Evolutionary conservation across 2,329 filamentous ascomycete genomes (phyloP).

Genomic region (Chlorencoelia australis): DNA sequence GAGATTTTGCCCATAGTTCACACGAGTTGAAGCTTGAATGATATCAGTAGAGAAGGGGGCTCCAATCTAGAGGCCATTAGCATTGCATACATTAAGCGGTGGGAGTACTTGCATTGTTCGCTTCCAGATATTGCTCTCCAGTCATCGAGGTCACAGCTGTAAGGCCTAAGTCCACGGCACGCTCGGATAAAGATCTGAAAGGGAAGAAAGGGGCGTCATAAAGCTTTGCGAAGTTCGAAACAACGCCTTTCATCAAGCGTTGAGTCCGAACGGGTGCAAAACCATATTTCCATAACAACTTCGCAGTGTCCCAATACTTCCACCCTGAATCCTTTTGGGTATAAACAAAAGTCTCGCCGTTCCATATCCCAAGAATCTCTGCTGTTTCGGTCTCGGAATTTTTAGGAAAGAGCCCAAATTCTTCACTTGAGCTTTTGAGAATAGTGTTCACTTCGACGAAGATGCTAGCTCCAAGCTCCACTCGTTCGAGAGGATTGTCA

Average conservation of each 20-base stretch:
- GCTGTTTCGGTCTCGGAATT: slow-evolving; percentile 34
- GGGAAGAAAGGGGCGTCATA: slow-evolving; percentile 80
- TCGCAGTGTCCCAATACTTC: slow-evolving; percentile 71
- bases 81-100: no score
- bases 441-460: slow-evolving; percentile 82
- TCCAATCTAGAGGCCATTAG: slow-evolving; percentile 40
- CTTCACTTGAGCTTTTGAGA: slow-evolving; percentile 59
- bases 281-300: slow-evolving; percentile 80
- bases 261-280: slow-evolving; percentile 64
- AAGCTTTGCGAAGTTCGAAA: slow-evolving; percentile 66
- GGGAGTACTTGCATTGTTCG: slow-evolving; percentile 42
- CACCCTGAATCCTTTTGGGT: slow-evolving; percentile 47
- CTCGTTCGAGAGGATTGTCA: slow-evolving; percentile 51
- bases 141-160: slow-evolving; percentile 56
- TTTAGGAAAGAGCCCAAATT: slow-evolving; percentile 55
- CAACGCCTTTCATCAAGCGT: slow-evolving; percentile 58
- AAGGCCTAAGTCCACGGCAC: slow-evolving; percentile 58
- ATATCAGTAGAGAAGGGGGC: slow-evolving; percentile 65
- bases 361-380: slow-evolving; percentile 67
- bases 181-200: slow-evolving; percentile 64
- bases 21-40: slow-evolving; percentile 80
- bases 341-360: slow-evolving; percentile 67
- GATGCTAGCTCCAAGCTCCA: slow-evolving; percentile 86
- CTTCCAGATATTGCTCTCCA: slow-evolving; percentile 60
- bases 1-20: slow-evolving; percentile 91